Percentiles rank a stretch among this genome's conserved stretches.
phyloP scores from a whole-genome alignment of 106 monocot species.

The Ottelia alismoides region DNA sequence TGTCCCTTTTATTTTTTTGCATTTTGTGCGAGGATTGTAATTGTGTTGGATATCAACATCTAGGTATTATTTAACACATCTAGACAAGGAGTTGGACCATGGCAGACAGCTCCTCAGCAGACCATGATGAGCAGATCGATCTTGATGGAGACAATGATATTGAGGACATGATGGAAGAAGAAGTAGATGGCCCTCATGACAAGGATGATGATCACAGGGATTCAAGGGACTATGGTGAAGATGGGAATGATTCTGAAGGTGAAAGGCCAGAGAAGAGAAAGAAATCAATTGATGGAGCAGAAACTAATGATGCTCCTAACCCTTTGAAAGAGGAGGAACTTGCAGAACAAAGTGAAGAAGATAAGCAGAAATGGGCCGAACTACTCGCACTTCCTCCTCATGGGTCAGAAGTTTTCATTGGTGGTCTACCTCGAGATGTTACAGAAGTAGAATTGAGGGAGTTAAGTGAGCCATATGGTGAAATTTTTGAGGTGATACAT shows the following conservation, averaged over 20 bases:
- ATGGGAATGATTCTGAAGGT: too few relatives aligned
- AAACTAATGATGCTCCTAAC: too few relatives aligned
- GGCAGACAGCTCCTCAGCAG: too few relatives aligned
- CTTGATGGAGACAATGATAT: constrained; percentile 92
- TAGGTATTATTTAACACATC: too few relatives aligned
- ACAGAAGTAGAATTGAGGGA: constrained; percentile 77
- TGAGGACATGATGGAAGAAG: constrained; percentile 71
- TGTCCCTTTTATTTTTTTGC: too few relatives aligned
- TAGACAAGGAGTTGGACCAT: too few relatives aligned
- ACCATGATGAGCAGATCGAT: constrained; percentile 78
- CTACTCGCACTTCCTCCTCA: constrained; percentile 87
- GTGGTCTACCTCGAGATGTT: constrained; percentile 69
- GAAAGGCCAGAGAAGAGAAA: background rate
- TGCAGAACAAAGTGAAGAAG: constrained; percentile 15
- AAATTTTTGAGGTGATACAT: constrained; percentile 88
- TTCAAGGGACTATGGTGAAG: too few relatives aligned
- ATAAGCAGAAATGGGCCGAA: constrained; percentile 43
- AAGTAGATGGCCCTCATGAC: constrained; percentile 30
- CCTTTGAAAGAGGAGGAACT: too few relatives aligned
- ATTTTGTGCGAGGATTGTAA: too few relatives aligned
- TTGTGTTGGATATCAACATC: too few relatives aligned
- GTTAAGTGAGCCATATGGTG: constrained; percentile 80
- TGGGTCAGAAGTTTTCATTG: constrained; percentile 92
- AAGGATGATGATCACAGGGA: constrained; percentile 22
- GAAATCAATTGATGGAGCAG: background rate